Base-by-base conservation (phyloP, 176 grass and related monocot species). In the Leersia perrieri region DNA sequence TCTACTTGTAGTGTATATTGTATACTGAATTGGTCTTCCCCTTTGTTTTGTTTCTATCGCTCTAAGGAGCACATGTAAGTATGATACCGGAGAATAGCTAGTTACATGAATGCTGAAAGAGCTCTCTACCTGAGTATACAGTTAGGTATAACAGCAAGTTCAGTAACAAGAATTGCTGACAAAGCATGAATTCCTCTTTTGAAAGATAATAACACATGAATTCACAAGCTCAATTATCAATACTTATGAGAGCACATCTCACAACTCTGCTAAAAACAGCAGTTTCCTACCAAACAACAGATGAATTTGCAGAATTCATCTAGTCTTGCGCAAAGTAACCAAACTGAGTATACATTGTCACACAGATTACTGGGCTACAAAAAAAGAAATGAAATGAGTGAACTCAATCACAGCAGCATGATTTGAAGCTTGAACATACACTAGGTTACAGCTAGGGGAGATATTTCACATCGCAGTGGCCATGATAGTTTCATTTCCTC, bases 401-500 rank as follows among this genome's bases (percentile, higher is more conserved):
- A 42, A 45, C 40, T 35, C 80, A 44, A 85, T 12, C 82, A 72
- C n/a, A 63, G 42, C 3, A 20, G 45, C 33, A 55, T 36, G 26
- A 15, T 34, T 47, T 29, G 25, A 39, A 29, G 33, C 33, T 36
- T 71, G 20, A 34, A 64, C 77, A 64, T 33, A n/a, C 5, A 70
- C 25, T 63, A 80, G 49, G 33, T 69, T 55, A 70, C 58, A 73
- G 15, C 9, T 65, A 3, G n/a, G 10, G 40, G 34, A 28, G 60
- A 65, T 36, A 39, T 74, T 74, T 87, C 72, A 78, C 82, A 84
- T 78, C 16, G 16, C 79, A 57, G 75, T 74, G 64, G 80, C 49
- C 84, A 90, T 81, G 72, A 87, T 60, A 81, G 83, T 75, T 83
- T 91, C 78, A 49, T 38, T 81, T 25, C 63, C 86, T 84, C 83